These are phyloP conservation scores for Trifolium dubium DNA, from an alignment of 306 rosid species.

Conservation along the genomic window DNA sequence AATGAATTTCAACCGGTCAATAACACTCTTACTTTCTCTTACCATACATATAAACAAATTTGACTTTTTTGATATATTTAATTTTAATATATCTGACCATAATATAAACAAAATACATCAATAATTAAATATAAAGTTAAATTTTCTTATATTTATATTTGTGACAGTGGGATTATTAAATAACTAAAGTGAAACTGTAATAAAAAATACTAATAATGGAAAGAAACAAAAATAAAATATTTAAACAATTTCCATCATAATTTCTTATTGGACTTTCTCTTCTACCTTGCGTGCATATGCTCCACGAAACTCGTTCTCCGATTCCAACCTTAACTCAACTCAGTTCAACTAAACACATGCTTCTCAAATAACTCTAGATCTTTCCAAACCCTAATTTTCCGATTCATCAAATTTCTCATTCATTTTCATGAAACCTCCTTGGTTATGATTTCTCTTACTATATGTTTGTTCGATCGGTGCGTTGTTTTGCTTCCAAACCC, in stretches of 20 bases:
- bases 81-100: no score
- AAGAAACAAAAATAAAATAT: neutral
- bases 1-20: no score
- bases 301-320: conserved; percentile 45
- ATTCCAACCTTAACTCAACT: conserved; percentile 35
- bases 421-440: conserved; percentile 60
- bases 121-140: no score
- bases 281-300: conserved; percentile 35
- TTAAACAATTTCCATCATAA: conserved; percentile 31
- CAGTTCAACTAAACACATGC: neutral
- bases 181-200: neutral
- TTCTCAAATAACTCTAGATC: conserved; percentile 47
- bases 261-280: conserved; percentile 16
- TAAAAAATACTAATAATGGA: neutral
- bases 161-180: no score
- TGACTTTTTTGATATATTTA: no score
- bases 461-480: conserved; percentile 47
- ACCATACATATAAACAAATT: no score
- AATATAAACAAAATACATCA: no score
- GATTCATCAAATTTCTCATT: conserved; percentile 40
- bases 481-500: conserved; percentile 57
- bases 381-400: conserved; percentile 45
- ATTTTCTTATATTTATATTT: no score
- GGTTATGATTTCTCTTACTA: conserved; percentile 45
- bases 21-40: no score